Conservation (phyloP, 1,284 basidiomycete genomes). For the Rhizoctonia solani region DNA sequence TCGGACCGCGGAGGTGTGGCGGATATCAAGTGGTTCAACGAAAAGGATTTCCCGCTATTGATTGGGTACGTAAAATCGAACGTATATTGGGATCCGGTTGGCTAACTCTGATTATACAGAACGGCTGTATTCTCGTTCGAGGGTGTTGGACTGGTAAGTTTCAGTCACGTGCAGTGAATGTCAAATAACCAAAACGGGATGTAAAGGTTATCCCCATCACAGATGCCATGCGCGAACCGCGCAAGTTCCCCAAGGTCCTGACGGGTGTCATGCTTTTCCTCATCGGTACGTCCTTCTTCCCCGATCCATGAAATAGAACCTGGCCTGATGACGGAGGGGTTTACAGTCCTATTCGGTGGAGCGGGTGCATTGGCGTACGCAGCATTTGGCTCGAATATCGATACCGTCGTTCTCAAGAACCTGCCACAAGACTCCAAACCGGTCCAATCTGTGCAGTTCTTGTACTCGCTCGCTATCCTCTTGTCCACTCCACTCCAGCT, state of each 20-base stretch:
- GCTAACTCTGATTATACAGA: conserved; percentile 48
- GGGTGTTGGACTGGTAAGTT: conserved; percentile 87
- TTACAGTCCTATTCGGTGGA: conserved; percentile 80
- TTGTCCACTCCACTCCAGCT: conserved; percentile 94
- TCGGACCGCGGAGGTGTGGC: conserved; percentile 65
- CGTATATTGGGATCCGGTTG: conserved; percentile 2
- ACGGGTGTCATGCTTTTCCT: conserved; percentile 89
- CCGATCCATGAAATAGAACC: conserved; percentile 32
- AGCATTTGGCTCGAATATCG: conserved; percentile 84
- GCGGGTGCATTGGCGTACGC: conserved; percentile 89
- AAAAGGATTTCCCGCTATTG: conserved; percentile 85
- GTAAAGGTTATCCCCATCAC: conserved; percentile 84
- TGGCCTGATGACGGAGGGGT: too few relatives aligned
- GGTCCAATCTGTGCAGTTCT: conserved; percentile 87
- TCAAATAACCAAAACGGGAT: conserved; percentile 43
- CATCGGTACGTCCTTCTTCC: conserved; percentile 53
- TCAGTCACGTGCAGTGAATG: background rate
- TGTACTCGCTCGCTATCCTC: conserved; percentile 92
- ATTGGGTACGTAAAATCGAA: conserved; percentile 64
- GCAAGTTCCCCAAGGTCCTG: conserved; percentile 87
- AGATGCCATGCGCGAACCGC: conserved; percentile 93
- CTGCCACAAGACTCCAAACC: conserved; percentile 83
- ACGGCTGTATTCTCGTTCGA: conserved; percentile 99
- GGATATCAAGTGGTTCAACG: conserved; percentile 88
- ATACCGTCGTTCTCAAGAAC: conserved; percentile 96